Conservation (phyloP, 2,329 filamentous ascomycete species). For the Dactylonectria macrodidyma region DNA sequence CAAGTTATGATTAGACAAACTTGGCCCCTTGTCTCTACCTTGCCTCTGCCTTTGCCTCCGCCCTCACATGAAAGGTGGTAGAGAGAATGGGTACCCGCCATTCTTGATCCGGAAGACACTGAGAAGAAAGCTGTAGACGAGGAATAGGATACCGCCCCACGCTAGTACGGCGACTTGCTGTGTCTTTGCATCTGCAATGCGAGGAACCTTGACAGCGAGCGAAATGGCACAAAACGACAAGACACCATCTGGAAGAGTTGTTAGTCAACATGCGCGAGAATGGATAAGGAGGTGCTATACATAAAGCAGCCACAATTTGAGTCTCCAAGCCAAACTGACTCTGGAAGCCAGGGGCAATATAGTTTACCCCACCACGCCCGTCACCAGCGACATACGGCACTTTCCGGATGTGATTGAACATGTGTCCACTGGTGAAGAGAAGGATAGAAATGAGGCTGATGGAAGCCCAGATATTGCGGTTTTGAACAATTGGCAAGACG, state of each 20-base stretch:
- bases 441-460: slow-evolving; percentile 90
- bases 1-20: neutral
- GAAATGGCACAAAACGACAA: slow-evolving; percentile 92
- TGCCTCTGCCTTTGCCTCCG: neutral
- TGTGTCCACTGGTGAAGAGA: slow-evolving; percentile 95
- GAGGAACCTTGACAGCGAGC: slow-evolving; percentile 93
- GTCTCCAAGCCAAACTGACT: slow-evolving; percentile 96
- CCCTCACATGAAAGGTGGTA: slow-evolving; percentile 85
- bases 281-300: slow-evolving; percentile 71
- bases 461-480: slow-evolving; percentile 94
- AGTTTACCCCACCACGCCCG: slow-evolving; percentile 87
- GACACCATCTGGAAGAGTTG: slow-evolving; percentile 69
- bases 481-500: slow-evolving; percentile 85
- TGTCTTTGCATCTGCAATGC: slow-evolving; percentile 81
- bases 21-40: neutral
- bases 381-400: slow-evolving; percentile 93
- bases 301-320: slow-evolving; percentile 93
- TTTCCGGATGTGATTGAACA: slow-evolving; percentile 99
- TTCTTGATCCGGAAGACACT: slow-evolving; percentile 97
- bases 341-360: slow-evolving; percentile 93
- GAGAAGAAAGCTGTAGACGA: slow-evolving; percentile 93
- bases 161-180: slow-evolving; percentile 87
- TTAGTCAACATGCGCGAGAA: slow-evolving; percentile 38
- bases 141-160: slow-evolving; percentile 83
- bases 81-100: slow-evolving; percentile 91